Conservation (phyloP, 2,329 filamentous ascomycete genomes). For the Sarocladium oryzae region DNA sequence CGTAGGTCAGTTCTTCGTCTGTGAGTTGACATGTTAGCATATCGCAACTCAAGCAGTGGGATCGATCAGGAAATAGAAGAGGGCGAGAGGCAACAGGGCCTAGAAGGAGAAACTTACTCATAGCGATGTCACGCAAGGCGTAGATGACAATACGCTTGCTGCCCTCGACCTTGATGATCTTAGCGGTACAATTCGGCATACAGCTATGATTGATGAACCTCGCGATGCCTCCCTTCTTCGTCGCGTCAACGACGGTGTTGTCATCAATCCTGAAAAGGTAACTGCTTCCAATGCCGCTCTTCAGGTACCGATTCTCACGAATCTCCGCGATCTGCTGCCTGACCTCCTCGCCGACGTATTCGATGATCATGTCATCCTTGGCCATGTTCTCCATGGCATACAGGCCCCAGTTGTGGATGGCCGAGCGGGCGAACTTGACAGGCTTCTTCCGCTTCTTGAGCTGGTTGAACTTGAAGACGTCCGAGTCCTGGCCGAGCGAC, state of each 20-base stretch:
- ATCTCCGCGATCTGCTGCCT: conserved; percentile 96
- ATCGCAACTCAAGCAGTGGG: too few species aligned
- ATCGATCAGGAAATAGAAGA: conserved; percentile 7
- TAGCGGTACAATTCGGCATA: conserved; percentile 96
- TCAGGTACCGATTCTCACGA: conserved; percentile 83
- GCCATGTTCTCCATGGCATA: conserved; percentile 97
- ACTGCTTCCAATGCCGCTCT: conserved; percentile 93
- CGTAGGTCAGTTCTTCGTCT: conserved; percentile 99
- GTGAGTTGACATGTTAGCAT: conserved; percentile 16
- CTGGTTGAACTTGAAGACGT: conserved; percentile 95
- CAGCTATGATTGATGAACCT: conserved; percentile 99
- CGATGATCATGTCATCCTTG: conserved; percentile 99
- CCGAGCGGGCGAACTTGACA: conserved; percentile 93
- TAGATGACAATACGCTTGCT: conserved; percentile 99
- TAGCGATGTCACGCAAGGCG: conserved; percentile 85
- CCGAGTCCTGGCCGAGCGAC: conserved; percentile 73
- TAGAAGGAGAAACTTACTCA: conserved; percentile 61
- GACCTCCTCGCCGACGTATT: conserved; percentile 97
- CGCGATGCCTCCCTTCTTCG: conserved; percentile 96
- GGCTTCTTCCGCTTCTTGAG: conserved; percentile 99
- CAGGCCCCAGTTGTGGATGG: conserved; percentile 97
- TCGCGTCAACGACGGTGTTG: conserved; percentile 94
- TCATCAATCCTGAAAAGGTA: conserved; percentile 98
- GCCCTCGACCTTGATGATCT: conserved; percentile 98
- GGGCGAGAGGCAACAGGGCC: too few species aligned